Base-by-base conservation (phyloP, 306 rosid genomes). In the Cicer yamashitae region DNA sequence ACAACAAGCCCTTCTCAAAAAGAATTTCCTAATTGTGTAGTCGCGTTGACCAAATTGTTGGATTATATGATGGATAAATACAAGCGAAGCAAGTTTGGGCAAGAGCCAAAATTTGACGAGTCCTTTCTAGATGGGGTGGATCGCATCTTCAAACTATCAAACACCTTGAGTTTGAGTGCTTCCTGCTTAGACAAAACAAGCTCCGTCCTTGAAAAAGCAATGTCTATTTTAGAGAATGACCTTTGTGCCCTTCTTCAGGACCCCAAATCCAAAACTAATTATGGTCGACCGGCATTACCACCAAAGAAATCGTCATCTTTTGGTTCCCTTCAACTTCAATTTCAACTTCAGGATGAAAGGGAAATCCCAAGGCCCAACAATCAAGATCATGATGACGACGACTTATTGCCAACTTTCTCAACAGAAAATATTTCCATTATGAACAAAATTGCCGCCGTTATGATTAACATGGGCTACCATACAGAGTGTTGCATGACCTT, bases 391-490 rank as follows among this genome's bases (percentile, higher is more conserved):
- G 6, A 51, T 5, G n/a, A 38, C 3, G 62, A 58, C 1, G 34
- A 53, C 0, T 83, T 59, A 59, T 81, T 59, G 43, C 85, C 86
- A 0, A 39, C 54, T 6, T 84, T 85, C 52, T 84, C 91, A 0
- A 34, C 17, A 1, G 87, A 93, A 10, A 71, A 75, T 1, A 54
- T 86, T 10, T 73, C 80, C 6, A 53, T 60, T 15, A 37, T 91
- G 81, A 82, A 78, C 58, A 85, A 65, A 73, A 91, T 93, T 12
- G 79, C 84, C 17, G 66, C 71, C 5, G 20, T 84, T 20, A 93
- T 93, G 98, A 78, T 93, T 57, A 3, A n/a, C 0, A 83, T 87
- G 0, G 90, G 90, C 0, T 93, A 93, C 81, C 83, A 85, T 6
- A 71, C 70, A 13, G 98, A 93, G 63, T 93, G 94, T 14, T 75